Evolutionary conservation across 192 early-diverging fungal species (phyloP).

Genomic region (Physocladia obscura): DNA sequence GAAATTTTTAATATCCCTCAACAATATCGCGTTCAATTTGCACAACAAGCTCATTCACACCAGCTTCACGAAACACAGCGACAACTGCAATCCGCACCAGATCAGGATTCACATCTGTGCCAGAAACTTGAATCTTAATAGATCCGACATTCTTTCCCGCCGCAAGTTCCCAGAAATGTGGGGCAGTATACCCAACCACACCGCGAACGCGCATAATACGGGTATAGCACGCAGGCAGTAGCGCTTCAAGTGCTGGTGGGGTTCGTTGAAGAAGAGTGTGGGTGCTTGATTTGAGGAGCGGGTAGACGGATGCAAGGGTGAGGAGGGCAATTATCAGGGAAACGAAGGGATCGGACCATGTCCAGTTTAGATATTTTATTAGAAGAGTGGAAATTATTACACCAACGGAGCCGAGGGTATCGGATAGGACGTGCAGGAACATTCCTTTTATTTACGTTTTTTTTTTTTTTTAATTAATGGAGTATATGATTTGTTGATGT

Average conservation of each 20-base stretch:
- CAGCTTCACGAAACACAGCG: constrained; percentile 35
- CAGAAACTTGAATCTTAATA: constrained; percentile 40
- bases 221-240: constrained; percentile 27
- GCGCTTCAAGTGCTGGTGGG: constrained; percentile 28
- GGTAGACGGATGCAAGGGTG: constrained; percentile 82
- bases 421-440: constrained; percentile 91
- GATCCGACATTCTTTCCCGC: constrained; percentile 42
- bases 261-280: constrained; percentile 42
- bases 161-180: constrained; percentile 53
- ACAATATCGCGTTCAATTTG: constrained; percentile 45
- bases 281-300: constrained; percentile 75
- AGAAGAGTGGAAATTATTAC: constrained; percentile 92
- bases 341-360: constrained; percentile 90
- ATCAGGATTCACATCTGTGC: constrained; percentile 29
- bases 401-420: constrained; percentile 92
- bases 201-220: constrained; percentile 34
- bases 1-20: constrained; percentile 18
- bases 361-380: constrained; percentile 88
- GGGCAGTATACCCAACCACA: constrained; percentile 40
- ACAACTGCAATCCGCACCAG: constrained; percentile 32
- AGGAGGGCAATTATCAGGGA: constrained; percentile 88
- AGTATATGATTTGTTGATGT: too few relatives aligned
- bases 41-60: constrained; percentile 41
- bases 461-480: too few relatives aligned
- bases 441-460: constrained; percentile 68